Evolutionary conservation across 176 grass and related monocot species (phyloP).

Genomic region (Oryza nivara): DNA sequence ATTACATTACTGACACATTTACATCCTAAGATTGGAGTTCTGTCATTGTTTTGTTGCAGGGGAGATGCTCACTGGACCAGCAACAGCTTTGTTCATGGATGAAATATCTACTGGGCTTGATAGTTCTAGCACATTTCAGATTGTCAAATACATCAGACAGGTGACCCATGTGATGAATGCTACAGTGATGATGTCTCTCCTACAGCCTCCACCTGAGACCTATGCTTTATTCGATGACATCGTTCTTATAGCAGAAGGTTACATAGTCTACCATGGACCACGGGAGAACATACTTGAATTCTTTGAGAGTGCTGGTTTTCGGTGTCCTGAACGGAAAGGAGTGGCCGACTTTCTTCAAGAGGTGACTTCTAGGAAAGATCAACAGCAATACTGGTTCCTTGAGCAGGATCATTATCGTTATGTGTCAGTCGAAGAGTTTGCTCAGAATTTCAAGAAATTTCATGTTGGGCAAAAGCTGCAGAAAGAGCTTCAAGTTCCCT

Average conservation of each 20-base stretch:
- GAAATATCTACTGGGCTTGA: conserved; percentile 74
- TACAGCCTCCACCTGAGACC: conserved; percentile 71
- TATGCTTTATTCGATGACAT: conserved; percentile 67
- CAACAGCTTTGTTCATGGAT: conserved; percentile 67
- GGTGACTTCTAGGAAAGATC: conserved; percentile 74
- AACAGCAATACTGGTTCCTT: conserved; percentile 57
- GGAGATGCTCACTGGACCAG: conserved; percentile 65
- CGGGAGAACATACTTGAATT: conserved; percentile 53
- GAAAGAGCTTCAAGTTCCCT: conserved; percentile 55
- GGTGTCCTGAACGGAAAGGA: conserved; percentile 65
- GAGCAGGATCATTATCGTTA: conserved; percentile 47
- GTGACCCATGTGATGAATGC: conserved; percentile 45
- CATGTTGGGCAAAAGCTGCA: conserved; percentile 45
- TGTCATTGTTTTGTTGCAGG: conserved; percentile 32
- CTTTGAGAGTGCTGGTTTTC: conserved; percentile 58
- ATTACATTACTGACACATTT: conserved; percentile 13
- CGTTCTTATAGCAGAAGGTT: conserved; percentile 60
- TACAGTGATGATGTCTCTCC: conserved; percentile 58
- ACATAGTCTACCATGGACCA: conserved; percentile 63
- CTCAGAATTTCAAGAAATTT: conserved; percentile 57
- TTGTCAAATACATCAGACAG: conserved; percentile 51
- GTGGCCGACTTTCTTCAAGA: conserved; percentile 55
- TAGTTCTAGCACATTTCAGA: conserved; percentile 71
- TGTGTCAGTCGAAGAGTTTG: conserved; percentile 52
- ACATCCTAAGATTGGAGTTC: neutral